Evolutionary conservation across 768 basidiomycete species (phyloP), one percentile per base, ranked within the genome.

Genomic region (Fomitopsis serialis): DNA sequence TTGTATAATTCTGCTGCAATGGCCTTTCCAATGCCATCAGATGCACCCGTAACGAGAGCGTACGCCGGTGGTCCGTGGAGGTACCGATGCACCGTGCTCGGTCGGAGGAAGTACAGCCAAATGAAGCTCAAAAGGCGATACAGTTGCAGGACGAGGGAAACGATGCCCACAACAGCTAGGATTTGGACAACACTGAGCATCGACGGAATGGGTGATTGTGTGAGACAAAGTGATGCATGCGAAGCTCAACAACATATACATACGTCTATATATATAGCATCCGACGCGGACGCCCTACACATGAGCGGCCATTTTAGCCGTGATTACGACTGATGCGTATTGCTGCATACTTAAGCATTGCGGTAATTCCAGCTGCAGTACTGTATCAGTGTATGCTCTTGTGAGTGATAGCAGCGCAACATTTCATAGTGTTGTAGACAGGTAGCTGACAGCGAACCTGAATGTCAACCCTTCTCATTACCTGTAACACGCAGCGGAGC

Each of bases 21-120:
- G 1, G 57, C 58, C 48, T 64, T 65, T 24, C 66, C 66, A 5
- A 67, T 67, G 17, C 66, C 66, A 48, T 67, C 66, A 10, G 64
- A 54, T 0, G 66, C 64, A 2, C 64, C 64, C 0, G 66, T 67
- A 45, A 67, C 52, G 42, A 67, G 53, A 0, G 64, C 66, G 45
- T 63, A 67, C 17, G 52, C 23, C 1, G 66, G 55, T 10, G 49
- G 17, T 10, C 60, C 61, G 37, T 65, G 63, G 11, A 61, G 60
- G 52, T 56, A 67, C 8, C 54, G 42, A n/a, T 57, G 52, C 11
- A 61, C 47, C 6, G 51, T 27, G 12, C 60, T 53, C 0, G 64
- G 60, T 2, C 61, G 58, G 29, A 62, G 46, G 55, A 60, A 57
- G 45, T 64, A 64, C 23, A 62, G 47, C 61, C 63, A 64, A 37